Evolutionary conservation across 805 yeast genomes (phyloP), one percentile per base, ranked within the genome.

Genomic region (Osmozyma mogii): DNA sequence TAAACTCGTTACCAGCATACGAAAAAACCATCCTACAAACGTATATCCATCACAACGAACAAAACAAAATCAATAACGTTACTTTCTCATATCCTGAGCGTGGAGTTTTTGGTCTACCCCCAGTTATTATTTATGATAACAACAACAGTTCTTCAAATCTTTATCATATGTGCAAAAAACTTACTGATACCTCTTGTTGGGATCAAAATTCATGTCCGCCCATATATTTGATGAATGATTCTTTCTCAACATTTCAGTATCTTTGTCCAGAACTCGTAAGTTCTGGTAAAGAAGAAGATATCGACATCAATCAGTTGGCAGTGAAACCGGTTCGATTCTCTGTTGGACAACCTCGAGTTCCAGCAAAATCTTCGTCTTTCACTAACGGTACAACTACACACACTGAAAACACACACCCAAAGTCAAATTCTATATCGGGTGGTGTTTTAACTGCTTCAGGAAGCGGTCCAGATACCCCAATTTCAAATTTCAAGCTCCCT

Each of bases 401-500:
- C 13, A 17, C 25, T 27, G 6, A 14, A 11, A 27, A 20, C 22
- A 13, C 15, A 27, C 7, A 18, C 23, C 9, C 17, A 27, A 5
- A 7, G 9, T 9, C n/a, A 27, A 11, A 25, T 8, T 6, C n/a
- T 8, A 14, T 14, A 17, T 20, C 18, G 17, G 9, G 13, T 11
- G 4, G 11, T 15, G 5, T 13, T 15, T 6, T 15, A 13, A 15
- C 18, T 19, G 17, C 26, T n/a, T 5, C 25, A 17, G 15, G 12
- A n/a, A 9, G 12, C 18, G n/a, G 18, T 24, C 14, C 17, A 25
- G 13, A 56, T 68, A 1, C 68, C 68, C 5, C 58, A 61, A 1
- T 50, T 72, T 64, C 78, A 3, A 70, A 74, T 40, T 77, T 77
- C 42, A 58, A 61, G 20, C 56, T 77, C 20, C 84, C 84, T 1